Percentiles rank a stretch among this genome's conserved stretches.
Conservation (phyloP, 305 asterid species). For the Andrographis paniculata region DNA sequence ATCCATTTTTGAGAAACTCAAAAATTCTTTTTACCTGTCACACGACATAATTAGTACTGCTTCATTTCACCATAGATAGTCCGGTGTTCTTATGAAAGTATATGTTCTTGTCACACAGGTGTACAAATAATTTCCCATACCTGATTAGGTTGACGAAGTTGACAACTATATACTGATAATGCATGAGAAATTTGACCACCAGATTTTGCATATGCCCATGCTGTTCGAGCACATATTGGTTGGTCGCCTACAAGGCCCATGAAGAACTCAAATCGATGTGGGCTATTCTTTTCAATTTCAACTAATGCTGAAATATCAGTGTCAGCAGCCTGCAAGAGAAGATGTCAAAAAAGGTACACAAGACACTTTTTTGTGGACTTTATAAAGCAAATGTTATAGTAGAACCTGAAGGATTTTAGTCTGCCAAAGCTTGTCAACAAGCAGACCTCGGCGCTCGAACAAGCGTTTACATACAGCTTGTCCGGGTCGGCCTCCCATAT, state of each 20-base stretch:
- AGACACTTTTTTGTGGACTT: slow-evolving; percentile 21
- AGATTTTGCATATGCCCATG: slow-evolving; percentile 96
- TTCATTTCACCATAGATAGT: slow-evolving; percentile 14
- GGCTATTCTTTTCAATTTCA: slow-evolving; percentile 96
- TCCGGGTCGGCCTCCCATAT: slow-evolving; percentile 99
- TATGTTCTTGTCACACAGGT: slow-evolving; percentile 4
- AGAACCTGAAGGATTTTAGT: slow-evolving; percentile 95
- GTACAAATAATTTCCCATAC: slow-evolving; percentile 32
- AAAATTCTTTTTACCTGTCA: slow-evolving; percentile 87
- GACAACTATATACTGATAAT: slow-evolving; percentile 91
- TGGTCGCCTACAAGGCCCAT: slow-evolving; percentile 98
- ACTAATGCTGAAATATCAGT: slow-evolving; percentile 98
- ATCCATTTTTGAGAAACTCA: slow-evolving; percentile 85
- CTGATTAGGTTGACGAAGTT: slow-evolving; percentile 87
- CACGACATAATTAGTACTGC: slow-evolving; percentile 25
- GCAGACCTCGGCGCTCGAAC: slow-evolving; percentile 95
- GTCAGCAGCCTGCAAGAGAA: slow-evolving; percentile 85
- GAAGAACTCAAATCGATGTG: slow-evolving; percentile 97
- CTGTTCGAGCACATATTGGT: slow-evolving; percentile 97
- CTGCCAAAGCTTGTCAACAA: slow-evolving; percentile 94
- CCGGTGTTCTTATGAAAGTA: slow-evolving; percentile 3
- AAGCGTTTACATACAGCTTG: slow-evolving; percentile 95
- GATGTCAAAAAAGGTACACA: slow-evolving; percentile 17
- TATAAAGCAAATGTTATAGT: slow-evolving; percentile 14
- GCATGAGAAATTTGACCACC: slow-evolving; percentile 98